Evolutionary conservation across 2,329 filamentous ascomycete genomes (phyloP).

Genomic region (Harringtonia aguacate): DNA sequence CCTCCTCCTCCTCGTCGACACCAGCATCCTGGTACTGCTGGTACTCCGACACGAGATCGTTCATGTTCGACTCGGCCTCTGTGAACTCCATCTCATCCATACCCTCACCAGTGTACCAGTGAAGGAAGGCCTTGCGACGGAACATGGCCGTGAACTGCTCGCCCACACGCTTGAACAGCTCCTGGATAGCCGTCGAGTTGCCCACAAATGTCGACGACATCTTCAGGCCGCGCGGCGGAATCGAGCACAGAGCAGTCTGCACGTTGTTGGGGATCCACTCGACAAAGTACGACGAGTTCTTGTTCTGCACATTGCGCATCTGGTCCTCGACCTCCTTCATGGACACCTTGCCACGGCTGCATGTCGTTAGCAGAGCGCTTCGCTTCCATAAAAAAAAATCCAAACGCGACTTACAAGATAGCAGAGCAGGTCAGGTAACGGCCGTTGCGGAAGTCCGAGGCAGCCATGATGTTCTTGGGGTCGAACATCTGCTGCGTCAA

Average conservation of each 20-base stretch:
- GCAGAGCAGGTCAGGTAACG: conserved; percentile 99
- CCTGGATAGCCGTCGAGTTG: conserved; percentile 99
- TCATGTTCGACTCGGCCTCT: conserved; percentile 99
- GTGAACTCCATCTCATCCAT: conserved; percentile 99
- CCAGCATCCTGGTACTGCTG: conserved; percentile 99
- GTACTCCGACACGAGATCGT: conserved; percentile 98
- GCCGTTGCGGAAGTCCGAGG: conserved; percentile 98
- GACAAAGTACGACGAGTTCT: conserved; percentile 99
- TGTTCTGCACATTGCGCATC: conserved; percentile 99
- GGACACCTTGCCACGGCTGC: conserved; percentile 97
- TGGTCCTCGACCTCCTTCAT: conserved; percentile 99
- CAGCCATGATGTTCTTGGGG: conserved; percentile 99
- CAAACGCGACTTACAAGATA: too few species aligned
- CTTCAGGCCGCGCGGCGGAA: conserved; percentile 93
- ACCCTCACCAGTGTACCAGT: conserved; percentile 99
- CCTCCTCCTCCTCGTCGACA: conserved; percentile 94
- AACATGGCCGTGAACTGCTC: conserved; percentile 99
- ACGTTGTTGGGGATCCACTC: conserved; percentile 99
- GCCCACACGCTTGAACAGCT: conserved; percentile 99
- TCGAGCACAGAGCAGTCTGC: conserved; percentile 97
- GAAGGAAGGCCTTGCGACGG: conserved; percentile 99
- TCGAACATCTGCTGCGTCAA: conserved; percentile 99
- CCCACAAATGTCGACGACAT: conserved; percentile 99
- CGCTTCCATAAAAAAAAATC: too few species aligned
- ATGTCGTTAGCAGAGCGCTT: too few species aligned